Percentiles rank a stretch among this genome's conserved stretches.
These are phyloP conservation scores for Moricandia arvensis DNA, from an alignment of 345 rosid species.

Conservation along the genomic window DNA sequence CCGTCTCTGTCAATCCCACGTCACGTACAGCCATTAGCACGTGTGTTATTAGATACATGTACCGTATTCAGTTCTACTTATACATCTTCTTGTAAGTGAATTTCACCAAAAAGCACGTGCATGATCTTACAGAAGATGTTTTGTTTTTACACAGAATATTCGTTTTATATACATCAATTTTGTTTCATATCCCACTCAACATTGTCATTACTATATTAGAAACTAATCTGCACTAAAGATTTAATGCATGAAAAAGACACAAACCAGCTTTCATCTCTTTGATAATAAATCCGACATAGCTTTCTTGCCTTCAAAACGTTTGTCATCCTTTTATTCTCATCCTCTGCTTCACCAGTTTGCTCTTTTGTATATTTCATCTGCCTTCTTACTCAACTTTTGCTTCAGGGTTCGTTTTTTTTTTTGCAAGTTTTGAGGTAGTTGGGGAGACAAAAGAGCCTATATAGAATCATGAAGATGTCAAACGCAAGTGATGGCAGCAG, in stretches of 20 bases:
- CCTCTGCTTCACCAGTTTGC: conserved; percentile 22
- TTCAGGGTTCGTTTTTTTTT: conserved; percentile 36
- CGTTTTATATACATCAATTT: conserved; percentile 16
- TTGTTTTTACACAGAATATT: conserved; percentile 4
- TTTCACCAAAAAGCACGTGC: background rate
- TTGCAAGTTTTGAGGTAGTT: conserved; percentile 20
- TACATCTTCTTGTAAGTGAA: background rate
- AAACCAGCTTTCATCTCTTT: conserved; percentile 27
- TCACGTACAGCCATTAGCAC: conserved; percentile 16
- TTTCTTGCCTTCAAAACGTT: conserved; percentile 20
- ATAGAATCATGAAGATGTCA: conserved; percentile 22
- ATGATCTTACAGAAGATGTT: background rate
- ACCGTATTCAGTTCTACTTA: conserved; percentile 12
- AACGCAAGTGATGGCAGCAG: conserved; percentile 25
- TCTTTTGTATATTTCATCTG: conserved; percentile 12
- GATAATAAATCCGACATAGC: conserved; percentile 6
- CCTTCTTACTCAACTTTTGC: conserved; percentile 24
- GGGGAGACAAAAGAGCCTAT: background rate
- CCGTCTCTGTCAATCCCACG: conserved; percentile 28
- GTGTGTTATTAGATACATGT: background rate
- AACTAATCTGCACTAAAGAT: background rate
- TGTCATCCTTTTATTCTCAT: conserved; percentile 6
- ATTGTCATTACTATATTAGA: conserved; percentile 12
- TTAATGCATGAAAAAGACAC: conserved; percentile 18
- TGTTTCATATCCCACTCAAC: conserved; percentile 1